Evolutionary conservation across 306 rosid genomes (phyloP).

Genomic region (Rubus parviflorus): DNA sequence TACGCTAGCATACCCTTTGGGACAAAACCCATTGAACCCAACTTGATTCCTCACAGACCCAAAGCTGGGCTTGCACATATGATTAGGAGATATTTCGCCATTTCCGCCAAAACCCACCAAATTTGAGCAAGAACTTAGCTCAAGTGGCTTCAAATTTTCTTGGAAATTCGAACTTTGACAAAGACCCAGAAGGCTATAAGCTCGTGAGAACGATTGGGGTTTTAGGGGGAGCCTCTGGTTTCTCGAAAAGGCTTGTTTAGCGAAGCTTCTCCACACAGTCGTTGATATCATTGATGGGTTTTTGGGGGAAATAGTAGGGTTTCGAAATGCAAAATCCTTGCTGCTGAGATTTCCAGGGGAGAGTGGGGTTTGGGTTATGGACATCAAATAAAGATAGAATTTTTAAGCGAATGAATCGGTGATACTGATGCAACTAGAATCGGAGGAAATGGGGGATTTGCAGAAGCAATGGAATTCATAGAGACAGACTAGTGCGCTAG

Average conservation of each 20-base stretch:
- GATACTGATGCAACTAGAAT: neutral
- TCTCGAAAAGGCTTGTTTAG: slow-evolving; percentile 44
- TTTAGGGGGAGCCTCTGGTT: slow-evolving; percentile 24
- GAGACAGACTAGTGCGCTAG: neutral
- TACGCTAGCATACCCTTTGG: slow-evolving; percentile 56
- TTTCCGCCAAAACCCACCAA: slow-evolving; percentile 24
- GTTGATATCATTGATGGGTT: slow-evolving; percentile 46
- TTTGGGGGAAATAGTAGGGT: slow-evolving; percentile 6
- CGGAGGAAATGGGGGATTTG: neutral
- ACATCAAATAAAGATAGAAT: slow-evolving; percentile 45
- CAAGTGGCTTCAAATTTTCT: slow-evolving; percentile 24
- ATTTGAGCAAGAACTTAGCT: slow-evolving; percentile 22
- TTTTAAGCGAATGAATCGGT: neutral
- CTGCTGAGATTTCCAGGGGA: slow-evolving; percentile 27
- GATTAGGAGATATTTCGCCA: neutral
- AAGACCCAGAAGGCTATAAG: slow-evolving; percentile 31
- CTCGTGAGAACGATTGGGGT: slow-evolving; percentile 28
- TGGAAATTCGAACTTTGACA: slow-evolving; percentile 15
- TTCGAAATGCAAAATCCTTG: slow-evolving; percentile 19
- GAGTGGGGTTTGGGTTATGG: slow-evolving; percentile 32
- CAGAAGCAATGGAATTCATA: slow-evolving; percentile 29
- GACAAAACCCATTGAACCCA: slow-evolving; percentile 29
- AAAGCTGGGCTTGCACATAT: slow-evolving; percentile 16
- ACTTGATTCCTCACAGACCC: slow-evolving; percentile 25
- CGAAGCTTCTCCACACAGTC: slow-evolving; percentile 62